Evolutionary conservation across 2,329 filamentous ascomycete species (phyloP).

Genomic region (Eurotiales sp.): DNA sequence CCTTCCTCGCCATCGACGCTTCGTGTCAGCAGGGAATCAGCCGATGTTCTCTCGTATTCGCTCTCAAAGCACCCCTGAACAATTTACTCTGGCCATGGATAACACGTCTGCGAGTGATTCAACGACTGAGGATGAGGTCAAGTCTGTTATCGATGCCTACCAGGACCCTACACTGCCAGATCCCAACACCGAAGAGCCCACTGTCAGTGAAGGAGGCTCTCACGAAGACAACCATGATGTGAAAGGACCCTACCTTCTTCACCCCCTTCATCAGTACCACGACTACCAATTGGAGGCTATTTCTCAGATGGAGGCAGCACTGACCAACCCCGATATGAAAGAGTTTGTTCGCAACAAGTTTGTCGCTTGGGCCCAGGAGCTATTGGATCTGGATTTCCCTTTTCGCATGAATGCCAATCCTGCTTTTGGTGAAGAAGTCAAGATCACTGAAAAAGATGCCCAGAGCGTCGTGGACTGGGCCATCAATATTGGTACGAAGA

Average conservation of each 20-base stretch:
- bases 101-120: neutral
- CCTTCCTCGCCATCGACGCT: conserved; percentile 6
- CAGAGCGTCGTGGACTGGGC: conserved; percentile 9
- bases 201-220: neutral
- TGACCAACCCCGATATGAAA: conserved; percentile 1
- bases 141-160: neutral
- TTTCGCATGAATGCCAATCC: neutral
- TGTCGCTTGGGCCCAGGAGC: conserved; percentile 1
- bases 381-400: conserved; percentile 2
- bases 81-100: conserved; percentile 1
- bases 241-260: neutral
- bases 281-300: conserved; percentile 2
- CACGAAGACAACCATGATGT: neutral
- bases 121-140: neutral
- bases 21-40: neutral
- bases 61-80: neutral
- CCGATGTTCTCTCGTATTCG: conserved; percentile 1
- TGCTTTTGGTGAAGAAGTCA: neutral
- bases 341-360: conserved; percentile 1
- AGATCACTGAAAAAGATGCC: conserved; percentile 8
- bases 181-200: neutral
- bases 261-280: neutral
- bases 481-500: conserved; percentile 2
- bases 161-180: neutral
- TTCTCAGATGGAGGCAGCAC: conserved; percentile 3